phyloP scores from a whole-genome alignment of 192 early-diverging fungal species.

The Rhizophagus clarus region DNA sequence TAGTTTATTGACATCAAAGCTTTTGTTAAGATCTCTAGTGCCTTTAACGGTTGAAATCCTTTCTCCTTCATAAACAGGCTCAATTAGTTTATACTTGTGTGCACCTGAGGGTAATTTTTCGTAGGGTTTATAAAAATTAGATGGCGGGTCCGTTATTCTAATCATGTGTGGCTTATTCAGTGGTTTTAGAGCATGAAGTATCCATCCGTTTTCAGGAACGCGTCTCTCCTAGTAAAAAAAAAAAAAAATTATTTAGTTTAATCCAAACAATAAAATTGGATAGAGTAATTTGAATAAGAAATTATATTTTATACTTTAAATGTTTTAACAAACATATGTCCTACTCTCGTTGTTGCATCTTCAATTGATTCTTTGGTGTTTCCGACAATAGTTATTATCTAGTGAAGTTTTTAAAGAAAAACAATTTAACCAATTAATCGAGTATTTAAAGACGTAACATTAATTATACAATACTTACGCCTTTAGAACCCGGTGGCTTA shows the following conservation, averaged over 20 bases:
- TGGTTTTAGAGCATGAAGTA: constrained; percentile 8
- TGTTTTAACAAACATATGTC: constrained; percentile 40
- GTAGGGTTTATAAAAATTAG: neutral
- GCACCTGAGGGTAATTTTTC: neutral
- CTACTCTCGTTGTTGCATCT: constrained; percentile 35
- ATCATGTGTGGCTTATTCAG: neutral
- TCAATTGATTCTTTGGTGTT: constrained; percentile 18
- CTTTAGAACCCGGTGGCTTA: neutral
- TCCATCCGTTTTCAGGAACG: neutral
- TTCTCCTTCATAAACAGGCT: neutral
- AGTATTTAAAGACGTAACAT: neutral
- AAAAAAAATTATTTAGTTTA: neutral
- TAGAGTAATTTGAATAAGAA: neutral
- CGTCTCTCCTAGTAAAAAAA: no score
- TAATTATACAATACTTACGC: constrained; percentile 17
- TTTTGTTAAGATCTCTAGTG: neutral
- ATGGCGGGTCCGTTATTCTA: neutral
- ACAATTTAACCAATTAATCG: neutral
- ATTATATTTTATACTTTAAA: neutral
- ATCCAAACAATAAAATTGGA: neutral
- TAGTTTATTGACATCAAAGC: neutral
- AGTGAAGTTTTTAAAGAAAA: constrained; percentile 22
- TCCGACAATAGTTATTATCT: constrained; percentile 30
- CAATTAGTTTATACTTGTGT: neutral
- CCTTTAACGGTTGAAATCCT: neutral